Evolutionary conservation across 2,329 filamentous ascomycete species (phyloP).

Genomic region (Mycosphaerella sp.): DNA sequence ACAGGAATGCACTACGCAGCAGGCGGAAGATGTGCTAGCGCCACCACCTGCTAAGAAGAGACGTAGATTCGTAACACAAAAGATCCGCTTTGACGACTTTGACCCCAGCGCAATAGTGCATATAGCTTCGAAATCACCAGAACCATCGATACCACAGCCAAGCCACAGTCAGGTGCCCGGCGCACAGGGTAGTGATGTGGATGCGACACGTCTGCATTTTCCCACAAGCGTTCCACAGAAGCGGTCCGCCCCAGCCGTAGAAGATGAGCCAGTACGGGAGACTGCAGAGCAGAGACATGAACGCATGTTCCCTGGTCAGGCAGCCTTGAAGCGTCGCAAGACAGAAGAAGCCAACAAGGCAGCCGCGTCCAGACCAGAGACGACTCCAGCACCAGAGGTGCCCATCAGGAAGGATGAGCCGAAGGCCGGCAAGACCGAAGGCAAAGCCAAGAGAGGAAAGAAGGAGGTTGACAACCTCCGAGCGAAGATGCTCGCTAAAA

Average conservation of each 20-base stretch:
- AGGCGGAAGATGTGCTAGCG: constrained; percentile 2
- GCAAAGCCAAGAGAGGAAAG: constrained; percentile 38
- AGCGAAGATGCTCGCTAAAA: constrained; percentile 37
- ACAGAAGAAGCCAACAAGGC: constrained; percentile 44
- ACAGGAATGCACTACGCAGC: neutral
- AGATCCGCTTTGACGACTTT: constrained; percentile 51
- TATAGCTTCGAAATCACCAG: constrained; percentile 19
- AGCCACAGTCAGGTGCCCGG: constrained; percentile 22
- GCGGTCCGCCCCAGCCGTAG: constrained; percentile 24
- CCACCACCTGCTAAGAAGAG: constrained; percentile 6
- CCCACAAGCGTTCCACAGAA: constrained; percentile 23
- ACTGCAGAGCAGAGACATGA: constrained; percentile 53
- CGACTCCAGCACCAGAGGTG: neutral
- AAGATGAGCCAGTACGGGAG: constrained; percentile 19
- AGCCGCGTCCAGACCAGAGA: constrained; percentile 1
- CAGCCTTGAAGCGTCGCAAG: constrained; percentile 71
- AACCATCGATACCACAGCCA: constrained; percentile 11
- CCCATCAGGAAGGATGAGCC: constrained; percentile 17
- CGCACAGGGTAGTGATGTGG: constrained; percentile 20
- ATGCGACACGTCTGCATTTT: constrained; percentile 10
- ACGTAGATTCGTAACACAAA: constrained; percentile 35
- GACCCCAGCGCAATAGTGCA: constrained; percentile 30
- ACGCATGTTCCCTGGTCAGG: constrained; percentile 66
- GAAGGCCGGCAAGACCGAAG: constrained; percentile 32
- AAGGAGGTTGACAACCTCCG: constrained; percentile 5